A percentile compares a stretch with the other conserved stretches of the same genome.
phyloP scores from a whole-genome alignment of 1,284 basidiomycete species.

The Puccinia horiana region DNA sequence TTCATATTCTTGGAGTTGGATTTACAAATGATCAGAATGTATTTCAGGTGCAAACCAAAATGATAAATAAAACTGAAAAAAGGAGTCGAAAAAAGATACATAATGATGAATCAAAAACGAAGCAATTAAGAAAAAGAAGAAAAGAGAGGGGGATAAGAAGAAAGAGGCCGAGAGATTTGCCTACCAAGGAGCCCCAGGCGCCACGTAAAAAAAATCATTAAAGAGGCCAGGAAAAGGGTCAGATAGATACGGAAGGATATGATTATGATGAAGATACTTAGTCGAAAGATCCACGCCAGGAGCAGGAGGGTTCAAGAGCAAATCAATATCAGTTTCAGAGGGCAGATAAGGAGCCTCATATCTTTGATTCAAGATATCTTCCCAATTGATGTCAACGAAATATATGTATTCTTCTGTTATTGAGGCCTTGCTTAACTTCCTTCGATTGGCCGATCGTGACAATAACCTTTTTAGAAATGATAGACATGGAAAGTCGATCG shows the following conservation, averaged over 20 bases:
- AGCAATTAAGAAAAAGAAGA: too few relatives aligned
- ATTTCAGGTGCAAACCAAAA: too few relatives aligned
- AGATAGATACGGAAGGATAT: background rate
- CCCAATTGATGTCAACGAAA: background rate
- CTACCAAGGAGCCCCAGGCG: background rate
- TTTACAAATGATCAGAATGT: too few relatives aligned
- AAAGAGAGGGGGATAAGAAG: too few relatives aligned
- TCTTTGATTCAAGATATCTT: background rate
- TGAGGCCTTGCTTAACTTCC: background rate
- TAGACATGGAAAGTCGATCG: background rate
- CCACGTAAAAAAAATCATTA: background rate
- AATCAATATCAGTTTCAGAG: too few relatives aligned
- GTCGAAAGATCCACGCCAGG: background rate
- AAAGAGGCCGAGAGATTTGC: background rate
- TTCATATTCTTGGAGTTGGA: too few relatives aligned
- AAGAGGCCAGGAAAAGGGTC: conserved; percentile 9
- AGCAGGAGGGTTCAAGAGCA: background rate
- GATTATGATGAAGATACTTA: too few relatives aligned
- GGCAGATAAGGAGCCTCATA: background rate
- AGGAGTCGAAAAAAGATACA: too few relatives aligned
- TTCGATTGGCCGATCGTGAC: background rate
- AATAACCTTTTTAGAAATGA: conserved; percentile 2
- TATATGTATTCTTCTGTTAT: background rate
- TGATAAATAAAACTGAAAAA: too few relatives aligned
- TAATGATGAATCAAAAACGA: too few relatives aligned